Percentiles rank a stretch among this genome's conserved stretches.
These are phyloP conservation scores for Suhomyces bolitotheri DNA, from an alignment of 1,139 yeast species.

Conservation along the genomic window DNA sequence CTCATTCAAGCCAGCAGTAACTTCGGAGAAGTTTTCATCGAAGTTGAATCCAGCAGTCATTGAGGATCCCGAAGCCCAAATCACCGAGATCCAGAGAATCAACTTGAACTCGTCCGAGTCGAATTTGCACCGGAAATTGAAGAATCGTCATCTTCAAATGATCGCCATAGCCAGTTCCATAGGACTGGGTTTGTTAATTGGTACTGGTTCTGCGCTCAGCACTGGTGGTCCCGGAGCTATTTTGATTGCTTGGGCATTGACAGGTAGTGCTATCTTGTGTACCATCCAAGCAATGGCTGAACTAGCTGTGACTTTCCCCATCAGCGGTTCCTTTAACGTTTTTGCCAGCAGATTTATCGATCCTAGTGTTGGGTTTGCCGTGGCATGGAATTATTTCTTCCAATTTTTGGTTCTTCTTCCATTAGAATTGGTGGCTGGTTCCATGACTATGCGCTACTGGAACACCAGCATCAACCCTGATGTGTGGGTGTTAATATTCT, in stretches of 20 bases:
- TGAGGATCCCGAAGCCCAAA: constrained; percentile 22
- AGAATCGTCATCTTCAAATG: constrained; percentile 29
- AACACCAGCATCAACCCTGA: constrained; percentile 31
- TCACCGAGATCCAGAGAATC: constrained; percentile 26
- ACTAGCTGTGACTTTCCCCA: constrained; percentile 35
- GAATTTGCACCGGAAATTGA: constrained; percentile 26
- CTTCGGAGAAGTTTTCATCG: constrained; percentile 19
- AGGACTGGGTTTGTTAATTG: constrained; percentile 33
- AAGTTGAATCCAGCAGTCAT: constrained; percentile 13
- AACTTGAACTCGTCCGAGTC: constrained; percentile 23
- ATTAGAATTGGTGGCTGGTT: constrained; percentile 34
- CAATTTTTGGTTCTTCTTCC: constrained; percentile 31
- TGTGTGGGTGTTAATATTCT: constrained; percentile 34
- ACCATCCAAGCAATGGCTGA: constrained; percentile 41
- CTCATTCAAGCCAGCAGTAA: constrained; percentile 39
- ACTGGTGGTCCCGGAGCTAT: constrained; percentile 67
- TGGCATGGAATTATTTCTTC: constrained; percentile 37
- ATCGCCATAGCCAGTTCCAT: constrained; percentile 34
- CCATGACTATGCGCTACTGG: constrained; percentile 36
- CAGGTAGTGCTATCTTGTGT: constrained; percentile 31
- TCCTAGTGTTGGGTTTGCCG: constrained; percentile 37
- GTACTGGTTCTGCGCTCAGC: constrained; percentile 26
- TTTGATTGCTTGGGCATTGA: constrained; percentile 40
- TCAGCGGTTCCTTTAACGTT: constrained; percentile 35
- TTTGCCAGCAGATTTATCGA: constrained; percentile 36